Evolutionary conservation across 2,329 filamentous ascomycete species (phyloP), one percentile per base, ranked within the genome.

Genomic region (Daldinia eschscholtzii): DNA sequence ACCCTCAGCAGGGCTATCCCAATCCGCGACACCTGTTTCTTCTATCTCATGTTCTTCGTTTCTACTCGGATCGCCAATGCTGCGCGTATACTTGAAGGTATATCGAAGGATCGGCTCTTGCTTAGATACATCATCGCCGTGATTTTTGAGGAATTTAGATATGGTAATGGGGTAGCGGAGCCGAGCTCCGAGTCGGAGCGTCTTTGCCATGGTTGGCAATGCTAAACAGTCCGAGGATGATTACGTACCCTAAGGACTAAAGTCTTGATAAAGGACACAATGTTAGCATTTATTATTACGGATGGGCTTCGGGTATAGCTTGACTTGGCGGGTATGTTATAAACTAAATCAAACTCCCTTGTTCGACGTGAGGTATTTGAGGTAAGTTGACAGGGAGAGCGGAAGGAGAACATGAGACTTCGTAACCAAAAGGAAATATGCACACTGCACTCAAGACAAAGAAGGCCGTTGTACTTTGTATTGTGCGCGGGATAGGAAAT

Each of bases 161-260:
- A 99, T 91, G 74, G 92, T 97, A 81, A 98, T 94, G 76, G 96
- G 96, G 81, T 98, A 99, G 81, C 92, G 92, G 74, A 98, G 88
- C 81, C 88, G 85, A 74, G 85, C 81, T 76, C 88, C 88, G 64
- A 90, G 78, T 62, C 80, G 83, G 64, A 90, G 79, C 68, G 78
- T 79, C 73, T 85, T 85, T 61, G 80, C 80, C 83, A 85, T 77
- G 39, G 23, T 23, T 44, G 39, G 67, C 56, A 53, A 55, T 58
- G 61, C 59, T 48, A 44, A 18, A 44, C 35, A 33, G 42, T 44
- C 41, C n/a, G 37, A 20, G 37, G 26, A 42, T 52, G 55, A n/a
- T 70, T 61, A 65, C 57, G 64, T 59, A 62, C 48, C 37, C 13
- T 53, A 30, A 18, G 18, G 20, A 50, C 12, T 50, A 61, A 10